A percentile compares a stretch with the other conserved stretches of the same genome.
Evolutionary conservation across 2,329 filamentous ascomycete genomes (phyloP).

Genomic region (Paraphaeosphaeria minitans): DNA sequence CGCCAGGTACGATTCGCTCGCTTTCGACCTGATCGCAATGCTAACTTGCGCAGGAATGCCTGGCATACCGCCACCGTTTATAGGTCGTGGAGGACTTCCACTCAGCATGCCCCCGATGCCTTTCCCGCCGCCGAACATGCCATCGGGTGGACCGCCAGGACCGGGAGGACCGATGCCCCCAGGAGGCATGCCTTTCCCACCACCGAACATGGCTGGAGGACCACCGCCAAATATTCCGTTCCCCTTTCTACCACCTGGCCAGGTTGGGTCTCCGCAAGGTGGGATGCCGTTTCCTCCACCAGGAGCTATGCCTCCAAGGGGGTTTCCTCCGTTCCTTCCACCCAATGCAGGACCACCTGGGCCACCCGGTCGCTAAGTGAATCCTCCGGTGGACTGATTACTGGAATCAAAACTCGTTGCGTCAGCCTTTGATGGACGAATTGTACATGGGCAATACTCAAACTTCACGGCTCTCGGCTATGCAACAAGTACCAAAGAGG

Average conservation of each 20-base stretch:
- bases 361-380: slow-evolving; percentile 18
- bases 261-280: slow-evolving; percentile 37
- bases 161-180: slow-evolving; percentile 33
- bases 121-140: slow-evolving; percentile 22
- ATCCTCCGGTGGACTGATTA: neutral
- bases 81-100: slow-evolving; percentile 47
- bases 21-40: slow-evolving; percentile 20
- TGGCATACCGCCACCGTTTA: slow-evolving; percentile 45
- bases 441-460: neutral
- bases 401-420: too few species aligned
- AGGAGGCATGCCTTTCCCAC: slow-evolving; percentile 33
- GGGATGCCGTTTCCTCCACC: slow-evolving; percentile 50
- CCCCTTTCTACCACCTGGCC: slow-evolving; percentile 40
- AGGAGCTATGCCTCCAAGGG: slow-evolving; percentile 37
- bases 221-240: slow-evolving; percentile 41
- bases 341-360: slow-evolving; percentile 22
- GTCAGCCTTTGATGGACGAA: neutral
- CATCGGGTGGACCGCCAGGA: slow-evolving; percentile 16
- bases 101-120: slow-evolving; percentile 41
- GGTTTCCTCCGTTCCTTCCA: slow-evolving; percentile 28
- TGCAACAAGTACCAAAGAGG: neutral
- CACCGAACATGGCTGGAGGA: slow-evolving; percentile 33
- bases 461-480: neutral
- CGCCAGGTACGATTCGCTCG: slow-evolving; percentile 32
- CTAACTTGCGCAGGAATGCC: slow-evolving; percentile 31